phyloP scores from a whole-genome alignment of 1,284 basidiomycete genomes.

The Coriolopsis trogii region DNA sequence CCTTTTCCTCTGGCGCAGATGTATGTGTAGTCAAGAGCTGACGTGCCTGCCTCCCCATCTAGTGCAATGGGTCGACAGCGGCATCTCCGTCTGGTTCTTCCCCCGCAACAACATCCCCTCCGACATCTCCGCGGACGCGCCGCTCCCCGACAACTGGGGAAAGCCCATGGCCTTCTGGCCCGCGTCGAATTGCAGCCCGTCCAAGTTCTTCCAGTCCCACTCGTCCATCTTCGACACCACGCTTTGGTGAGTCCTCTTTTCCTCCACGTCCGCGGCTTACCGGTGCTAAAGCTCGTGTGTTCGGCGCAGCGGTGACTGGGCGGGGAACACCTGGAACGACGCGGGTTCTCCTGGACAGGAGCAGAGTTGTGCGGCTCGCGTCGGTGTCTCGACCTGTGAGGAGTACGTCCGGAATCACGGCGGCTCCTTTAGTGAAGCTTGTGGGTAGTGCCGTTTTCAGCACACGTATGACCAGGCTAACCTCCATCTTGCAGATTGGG shows the following conservation, averaged over 20 bases:
- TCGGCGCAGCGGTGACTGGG: slow-evolving; percentile 82
- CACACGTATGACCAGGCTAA: not conserved
- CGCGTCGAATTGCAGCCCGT: slow-evolving; percentile 69
- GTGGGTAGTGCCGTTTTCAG: slow-evolving; percentile 49
- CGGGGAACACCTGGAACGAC: slow-evolving; percentile 71
- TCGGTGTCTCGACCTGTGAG: slow-evolving; percentile 79
- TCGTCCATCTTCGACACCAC: slow-evolving; percentile 83
- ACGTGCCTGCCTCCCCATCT: not conserved
- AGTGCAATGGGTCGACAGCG: slow-evolving; percentile 77
- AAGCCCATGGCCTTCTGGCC: slow-evolving; percentile 76
- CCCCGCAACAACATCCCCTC: slow-evolving; percentile 68
- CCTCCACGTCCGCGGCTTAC: not conserved
- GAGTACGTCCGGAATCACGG: slow-evolving; percentile 77
- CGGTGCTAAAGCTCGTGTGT: not conserved
- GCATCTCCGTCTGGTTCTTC: slow-evolving; percentile 85
- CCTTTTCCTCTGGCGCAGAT: not conserved
- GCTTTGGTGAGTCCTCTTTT: slow-evolving; percentile 57
- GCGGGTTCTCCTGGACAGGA: slow-evolving; percentile 78
- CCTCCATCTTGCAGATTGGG: slow-evolving; percentile 61
- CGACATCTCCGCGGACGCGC: slow-evolving; percentile 71
- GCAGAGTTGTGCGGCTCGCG: slow-evolving; percentile 77
- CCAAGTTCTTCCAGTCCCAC: slow-evolving; percentile 75
- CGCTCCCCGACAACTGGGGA: slow-evolving; percentile 77
- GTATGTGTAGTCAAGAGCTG: slow-evolving; percentile 59
- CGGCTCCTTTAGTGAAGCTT: slow-evolving; percentile 73